A percentile compares a stretch with the other conserved stretches of the same genome.
These are phyloP conservation scores for Hebeloma cylindrosporum DNA, from an alignment of 768 basidiomycete species.

Conservation along the genomic window DNA sequence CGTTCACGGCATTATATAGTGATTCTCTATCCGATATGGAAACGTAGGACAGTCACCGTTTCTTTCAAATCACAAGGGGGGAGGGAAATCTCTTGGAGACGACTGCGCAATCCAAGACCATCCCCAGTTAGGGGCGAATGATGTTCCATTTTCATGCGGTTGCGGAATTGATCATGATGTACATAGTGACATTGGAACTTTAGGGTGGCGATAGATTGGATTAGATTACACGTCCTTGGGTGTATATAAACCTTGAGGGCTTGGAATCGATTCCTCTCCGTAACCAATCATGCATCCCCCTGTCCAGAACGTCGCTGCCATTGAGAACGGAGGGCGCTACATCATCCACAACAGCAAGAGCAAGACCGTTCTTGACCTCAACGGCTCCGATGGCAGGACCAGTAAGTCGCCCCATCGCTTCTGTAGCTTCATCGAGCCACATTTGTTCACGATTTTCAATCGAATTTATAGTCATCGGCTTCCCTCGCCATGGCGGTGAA, in stretches of 20 bases:
- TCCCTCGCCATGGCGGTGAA: constrained; percentile 31
- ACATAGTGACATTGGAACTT: no score
- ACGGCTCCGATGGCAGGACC: constrained; percentile 21
- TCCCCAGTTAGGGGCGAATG: no score
- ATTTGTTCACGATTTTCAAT: no score
- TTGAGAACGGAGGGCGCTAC: constrained; percentile 29
- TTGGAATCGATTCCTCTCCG: neutral
- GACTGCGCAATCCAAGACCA: no score
- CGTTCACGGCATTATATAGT: no score
- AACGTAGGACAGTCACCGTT: no score
- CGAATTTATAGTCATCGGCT: constrained; percentile 46
- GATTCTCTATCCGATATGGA: no score
- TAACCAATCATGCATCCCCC: neutral
- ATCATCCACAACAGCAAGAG: constrained; percentile 40
- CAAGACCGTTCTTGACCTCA: constrained; percentile 42
- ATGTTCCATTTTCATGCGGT: no score
- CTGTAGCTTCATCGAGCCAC: no score
- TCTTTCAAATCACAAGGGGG: no score
- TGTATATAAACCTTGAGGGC: constrained; percentile 3
- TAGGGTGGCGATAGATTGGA: neutral
- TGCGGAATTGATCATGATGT: no score
- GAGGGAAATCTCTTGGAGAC: no score
- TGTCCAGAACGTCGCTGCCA: constrained; percentile 2
- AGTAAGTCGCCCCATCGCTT: constrained; percentile 22
- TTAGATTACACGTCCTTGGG: neutral